Percentiles rank a stretch among this genome's conserved stretches.
These are phyloP conservation scores for Theileria equi DNA, from an alignment of 169 alveolate genomes.

Conservation along the genomic window DNA sequence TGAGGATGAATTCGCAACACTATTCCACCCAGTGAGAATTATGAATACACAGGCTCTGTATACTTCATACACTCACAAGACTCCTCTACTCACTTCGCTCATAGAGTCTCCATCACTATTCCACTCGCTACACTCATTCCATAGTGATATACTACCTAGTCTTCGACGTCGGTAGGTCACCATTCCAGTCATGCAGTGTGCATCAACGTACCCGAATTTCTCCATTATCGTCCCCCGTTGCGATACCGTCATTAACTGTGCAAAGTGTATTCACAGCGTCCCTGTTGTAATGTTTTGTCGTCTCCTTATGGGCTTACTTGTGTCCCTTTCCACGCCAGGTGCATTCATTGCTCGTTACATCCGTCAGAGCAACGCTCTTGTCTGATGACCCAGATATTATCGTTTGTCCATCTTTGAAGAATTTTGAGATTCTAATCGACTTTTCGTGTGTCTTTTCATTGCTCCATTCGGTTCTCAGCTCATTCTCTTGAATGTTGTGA, in stretches of 20 bases:
- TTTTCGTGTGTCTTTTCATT: conserved; percentile 31
- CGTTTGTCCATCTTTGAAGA: conserved; percentile 18
- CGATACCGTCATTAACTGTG: conserved; percentile 26
- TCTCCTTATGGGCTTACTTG: conserved; percentile 12
- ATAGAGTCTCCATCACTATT: too few relatives aligned
- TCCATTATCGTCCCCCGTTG: conserved; percentile 60
- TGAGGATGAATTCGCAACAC: too few relatives aligned
- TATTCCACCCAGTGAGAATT: too few relatives aligned
- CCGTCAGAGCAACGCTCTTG: conserved; percentile 37
- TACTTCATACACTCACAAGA: too few relatives aligned
- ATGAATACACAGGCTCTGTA: too few relatives aligned
- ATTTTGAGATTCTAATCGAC: conserved; percentile 42
- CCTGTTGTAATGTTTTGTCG: background rate
- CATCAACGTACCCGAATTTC: conserved; percentile 36
- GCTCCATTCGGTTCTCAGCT: background rate
- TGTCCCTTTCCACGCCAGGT: conserved; percentile 56
- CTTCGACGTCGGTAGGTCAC: too few relatives aligned
- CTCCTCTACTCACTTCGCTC: too few relatives aligned
- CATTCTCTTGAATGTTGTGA: background rate
- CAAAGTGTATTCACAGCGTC: conserved; percentile 30
- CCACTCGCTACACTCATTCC: too few relatives aligned
- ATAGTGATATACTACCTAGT: too few relatives aligned
- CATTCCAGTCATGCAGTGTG: background rate
- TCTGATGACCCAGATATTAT: conserved; percentile 50
- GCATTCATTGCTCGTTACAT: conserved; percentile 15